These are phyloP conservation scores for Schizothecium vesticola DNA, from an alignment of 495 filamentous ascomycete genomes.

Conservation along the genomic window DNA sequence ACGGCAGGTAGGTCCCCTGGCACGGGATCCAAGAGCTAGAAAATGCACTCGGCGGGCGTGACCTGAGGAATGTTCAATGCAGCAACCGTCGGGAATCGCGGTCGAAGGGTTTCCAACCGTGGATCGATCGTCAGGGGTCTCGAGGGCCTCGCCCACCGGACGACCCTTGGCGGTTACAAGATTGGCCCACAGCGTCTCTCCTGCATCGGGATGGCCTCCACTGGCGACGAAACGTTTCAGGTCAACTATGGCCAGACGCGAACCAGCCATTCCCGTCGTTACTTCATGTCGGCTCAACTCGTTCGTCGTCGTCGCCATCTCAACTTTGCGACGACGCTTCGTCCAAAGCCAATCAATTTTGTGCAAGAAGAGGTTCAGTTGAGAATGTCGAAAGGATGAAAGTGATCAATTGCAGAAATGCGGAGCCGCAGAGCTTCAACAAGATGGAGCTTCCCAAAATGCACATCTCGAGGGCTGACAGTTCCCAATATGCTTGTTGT, in stretches of 20 bases:
- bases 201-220: conserved; percentile 12
- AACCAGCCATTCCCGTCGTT: background rate
- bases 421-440: background rate
- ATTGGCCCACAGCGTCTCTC: conserved; percentile 4
- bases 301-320: background rate
- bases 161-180: conserved; percentile 19
- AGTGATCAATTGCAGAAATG: background rate
- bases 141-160: background rate
- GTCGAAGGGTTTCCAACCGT: background rate
- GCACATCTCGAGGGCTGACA: background rate
- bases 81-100: background rate
- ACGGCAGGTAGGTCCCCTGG: background rate
- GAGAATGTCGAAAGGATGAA: background rate
- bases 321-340: background rate
- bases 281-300: background rate
- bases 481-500: background rate
- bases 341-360: background rate
- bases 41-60: background rate
- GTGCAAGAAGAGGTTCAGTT: background rate
- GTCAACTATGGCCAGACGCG: conserved; percentile 27
- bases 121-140: background rate
- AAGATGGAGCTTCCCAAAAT: background rate
- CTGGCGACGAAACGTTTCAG: conserved; percentile 32
- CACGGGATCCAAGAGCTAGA: background rate
- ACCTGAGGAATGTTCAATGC: background rate